Percentiles rank a stretch among this genome's conserved stretches.
These are phyloP conservation scores for Fusarium duplospermum DNA, from an alignment of 2,329 filamentous ascomycete species.

Conservation along the genomic window DNA sequence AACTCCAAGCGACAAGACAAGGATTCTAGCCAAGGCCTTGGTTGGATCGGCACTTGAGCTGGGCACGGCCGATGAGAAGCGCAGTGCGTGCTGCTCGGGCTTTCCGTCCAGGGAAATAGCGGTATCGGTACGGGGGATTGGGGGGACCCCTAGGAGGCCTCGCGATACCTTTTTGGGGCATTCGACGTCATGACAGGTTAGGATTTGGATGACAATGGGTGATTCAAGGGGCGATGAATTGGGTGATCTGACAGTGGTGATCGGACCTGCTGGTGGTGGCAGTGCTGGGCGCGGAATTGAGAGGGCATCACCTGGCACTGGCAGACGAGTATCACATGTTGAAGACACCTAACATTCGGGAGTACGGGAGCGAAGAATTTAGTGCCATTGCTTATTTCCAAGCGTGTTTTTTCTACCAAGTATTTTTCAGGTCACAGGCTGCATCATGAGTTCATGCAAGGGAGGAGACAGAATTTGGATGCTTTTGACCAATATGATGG, in stretches of 20 bases:
- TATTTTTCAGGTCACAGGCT: background rate
- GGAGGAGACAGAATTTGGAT: background rate
- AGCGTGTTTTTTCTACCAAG: background rate
- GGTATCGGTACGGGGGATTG: conserved; percentile 20
- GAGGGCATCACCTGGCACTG: background rate
- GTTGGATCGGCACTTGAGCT: conserved; percentile 21
- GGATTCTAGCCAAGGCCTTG: conserved; percentile 5
- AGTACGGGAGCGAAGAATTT: conserved; percentile 6
- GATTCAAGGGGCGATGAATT: background rate
- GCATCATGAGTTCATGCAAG: conserved; percentile 1
- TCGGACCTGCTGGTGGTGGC: conserved; percentile 20
- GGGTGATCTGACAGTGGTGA: conserved; percentile 8
- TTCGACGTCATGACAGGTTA: conserved; percentile 21
- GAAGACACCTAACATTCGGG: background rate
- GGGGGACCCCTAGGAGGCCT: conserved; percentile 14
- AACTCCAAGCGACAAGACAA: conserved; percentile 6
- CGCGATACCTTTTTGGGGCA: conserved; percentile 29
- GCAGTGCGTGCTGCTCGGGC: conserved; percentile 8
- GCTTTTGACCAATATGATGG: background rate
- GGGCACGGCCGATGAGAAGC: conserved; percentile 33
- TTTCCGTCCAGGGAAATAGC: conserved; percentile 24
- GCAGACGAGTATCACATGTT: conserved; percentile 21
- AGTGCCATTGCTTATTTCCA: conserved; percentile 29
- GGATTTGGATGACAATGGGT: background rate
- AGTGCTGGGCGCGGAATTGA: conserved; percentile 17